A percentile compares a stretch with the other conserved stretches of the same genome.
These are phyloP conservation scores for Globisporangium parvum DNA, from an alignment of 352 stramenopile species.

Conservation along the genomic window DNA sequence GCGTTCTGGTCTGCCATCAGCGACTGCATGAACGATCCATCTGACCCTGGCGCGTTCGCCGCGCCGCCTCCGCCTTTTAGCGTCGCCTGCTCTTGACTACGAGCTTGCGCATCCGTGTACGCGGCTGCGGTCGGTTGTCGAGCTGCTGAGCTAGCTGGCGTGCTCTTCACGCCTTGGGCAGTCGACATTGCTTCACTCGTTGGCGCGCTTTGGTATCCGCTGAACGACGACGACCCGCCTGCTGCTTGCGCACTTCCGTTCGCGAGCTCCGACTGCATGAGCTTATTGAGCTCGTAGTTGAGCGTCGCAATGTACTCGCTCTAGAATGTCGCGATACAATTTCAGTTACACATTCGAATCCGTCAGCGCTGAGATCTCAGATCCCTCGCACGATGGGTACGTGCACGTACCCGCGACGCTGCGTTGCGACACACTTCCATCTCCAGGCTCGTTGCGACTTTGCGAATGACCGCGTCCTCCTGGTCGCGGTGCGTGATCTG, in stretches of 20 bases:
- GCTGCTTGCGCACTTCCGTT: neutral
- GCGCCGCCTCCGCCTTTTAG: slow-evolving; percentile 1
- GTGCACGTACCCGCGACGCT: slow-evolving; percentile 24
- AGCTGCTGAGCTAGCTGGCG: neutral
- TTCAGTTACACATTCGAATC: neutral
- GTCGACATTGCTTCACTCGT: slow-evolving; percentile 1
- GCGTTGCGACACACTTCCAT: slow-evolving; percentile 55
- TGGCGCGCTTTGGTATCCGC: slow-evolving; percentile 5
- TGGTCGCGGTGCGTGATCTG: slow-evolving; percentile 51
- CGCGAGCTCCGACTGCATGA: slow-evolving; percentile 46
- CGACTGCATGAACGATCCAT: slow-evolving; percentile 36
- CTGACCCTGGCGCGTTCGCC: slow-evolving; percentile 4
- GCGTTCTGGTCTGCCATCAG: slow-evolving; percentile 26
- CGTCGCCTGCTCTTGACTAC: neutral
- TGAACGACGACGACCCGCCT: neutral
- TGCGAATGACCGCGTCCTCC: slow-evolving; percentile 38
- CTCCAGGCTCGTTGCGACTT: slow-evolving; percentile 63
- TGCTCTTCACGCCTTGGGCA: neutral
- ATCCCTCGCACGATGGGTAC: neutral
- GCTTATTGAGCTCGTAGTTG: slow-evolving; percentile 55
- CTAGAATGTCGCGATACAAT: slow-evolving; percentile 17
- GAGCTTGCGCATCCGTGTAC: slow-evolving; percentile 4
- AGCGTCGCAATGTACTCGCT: slow-evolving; percentile 44
- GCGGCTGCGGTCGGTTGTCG: neutral
- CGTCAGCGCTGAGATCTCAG: slow-evolving; percentile 1